Evolutionary conservation across 805 yeast species (phyloP).

Genomic region (Barnettozyma californica): DNA sequence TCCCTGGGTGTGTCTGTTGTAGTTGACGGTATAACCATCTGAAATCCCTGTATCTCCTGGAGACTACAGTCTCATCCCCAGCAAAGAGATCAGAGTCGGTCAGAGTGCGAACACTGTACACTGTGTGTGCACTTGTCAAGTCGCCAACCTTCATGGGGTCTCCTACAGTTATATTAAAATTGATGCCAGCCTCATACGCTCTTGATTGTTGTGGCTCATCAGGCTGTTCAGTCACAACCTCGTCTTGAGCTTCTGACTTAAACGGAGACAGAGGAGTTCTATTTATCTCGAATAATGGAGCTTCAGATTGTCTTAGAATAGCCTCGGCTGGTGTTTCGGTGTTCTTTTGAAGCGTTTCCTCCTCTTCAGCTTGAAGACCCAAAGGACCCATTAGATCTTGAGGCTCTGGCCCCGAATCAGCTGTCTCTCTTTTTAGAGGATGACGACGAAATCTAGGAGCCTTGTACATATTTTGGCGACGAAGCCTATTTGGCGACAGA

Average conservation of each 20-base stretch:
- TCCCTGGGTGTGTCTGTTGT: constrained; percentile 82
- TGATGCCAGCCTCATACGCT: constrained; percentile 12
- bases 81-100: constrained; percentile 32
- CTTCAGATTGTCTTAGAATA: constrained; percentile 42
- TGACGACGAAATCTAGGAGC: constrained; percentile 43
- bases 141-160: constrained; percentile 94
- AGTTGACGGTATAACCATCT: constrained; percentile 91
- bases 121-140: constrained; percentile 81
- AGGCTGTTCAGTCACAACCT: constrained; percentile 10
- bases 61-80: constrained; percentile 49
- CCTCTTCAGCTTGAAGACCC: constrained; percentile 28
- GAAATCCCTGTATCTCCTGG: constrained; percentile 87
- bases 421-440: constrained; percentile 16
- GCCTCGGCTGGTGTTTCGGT: constrained; percentile 29
- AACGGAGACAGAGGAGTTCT: constrained; percentile 25
- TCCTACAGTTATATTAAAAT: constrained; percentile 67
- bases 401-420: constrained; percentile 1
- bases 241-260: constrained; percentile 11
- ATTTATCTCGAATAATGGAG: constrained; percentile 47
- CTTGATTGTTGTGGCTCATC: background rate
- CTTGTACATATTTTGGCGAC: constrained; percentile 40
- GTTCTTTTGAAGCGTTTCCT: constrained; percentile 19
- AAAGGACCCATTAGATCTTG: constrained; percentile 29
- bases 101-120: constrained; percentile 68
- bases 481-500: constrained; percentile 35